Base-by-base conservation (phyloP, 768 basidiomycete genomes). In the Cyclocybe aegerita region DNA sequence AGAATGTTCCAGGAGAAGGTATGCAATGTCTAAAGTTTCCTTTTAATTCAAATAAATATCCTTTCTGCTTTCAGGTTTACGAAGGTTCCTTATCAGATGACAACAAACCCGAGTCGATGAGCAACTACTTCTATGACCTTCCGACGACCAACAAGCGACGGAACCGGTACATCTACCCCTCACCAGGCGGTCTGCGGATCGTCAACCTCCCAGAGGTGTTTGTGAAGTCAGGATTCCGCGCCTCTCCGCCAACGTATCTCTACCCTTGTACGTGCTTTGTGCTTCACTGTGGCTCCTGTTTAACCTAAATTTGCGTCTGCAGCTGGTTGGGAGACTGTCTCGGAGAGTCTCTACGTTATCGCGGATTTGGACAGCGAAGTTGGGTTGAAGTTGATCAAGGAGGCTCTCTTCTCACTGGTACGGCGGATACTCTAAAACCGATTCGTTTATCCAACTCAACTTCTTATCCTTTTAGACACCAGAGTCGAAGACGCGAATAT, bases 91-190 rank as follows among this genome's bases (percentile, higher is more conserved):
- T 93, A 12, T 75, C 77, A 7, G 84, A 90, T 39, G 75, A 74
- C 1, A 68, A 75, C 36, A 66, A 66, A 7, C 70, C 70, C 5
- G 73, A 76, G 11, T 49, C 56, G 31, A 77, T 90, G 47, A 68
- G 80, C 30, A 86, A 77, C 10, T 93, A 90, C 69, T 98, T 98
- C 71, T 98, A 96, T 62, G 92, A 96, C 59, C 77, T 94, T 5
- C 90, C 94, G 0, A 81, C 80, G 0, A 83, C 90, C 0, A 74
- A 75, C 37, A 71, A 76, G 48, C 77, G 86, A 9, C 71, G 97
- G n/a, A 98, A 93, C 66, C 73, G 69, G 23, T 82, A 88, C 61
- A 84, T 98, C 47, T 81, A 83, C 59, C 82, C 86, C 0, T 60
- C 72, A 7, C 68, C 69, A 10, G 57, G 73, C 12, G 70, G 71